Evolutionary conservation across 768 basidiomycete species (phyloP).

Genomic region (Psilocybe cubensis): DNA sequence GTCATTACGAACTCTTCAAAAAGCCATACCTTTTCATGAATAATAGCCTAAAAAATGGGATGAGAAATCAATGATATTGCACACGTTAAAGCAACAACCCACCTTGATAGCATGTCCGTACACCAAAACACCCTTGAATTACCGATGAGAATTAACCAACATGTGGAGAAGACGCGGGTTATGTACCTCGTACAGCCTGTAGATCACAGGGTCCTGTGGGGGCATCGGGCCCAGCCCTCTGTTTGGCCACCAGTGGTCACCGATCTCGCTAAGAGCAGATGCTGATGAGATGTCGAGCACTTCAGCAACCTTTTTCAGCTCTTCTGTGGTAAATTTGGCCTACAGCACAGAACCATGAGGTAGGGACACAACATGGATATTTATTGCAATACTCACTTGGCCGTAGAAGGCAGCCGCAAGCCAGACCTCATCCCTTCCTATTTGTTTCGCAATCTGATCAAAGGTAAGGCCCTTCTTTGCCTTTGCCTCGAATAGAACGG

Average conservation of each 20-base stretch:
- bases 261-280: slow-evolving; percentile 48
- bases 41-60: slow-evolving; percentile 54
- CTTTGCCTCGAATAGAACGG: slow-evolving; percentile 65
- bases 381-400: slow-evolving; percentile 48
- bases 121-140: slow-evolving; percentile 62
- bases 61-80: not conserved
- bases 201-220: slow-evolving; percentile 80
- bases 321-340: slow-evolving; percentile 71
- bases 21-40: slow-evolving; percentile 73
- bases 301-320: slow-evolving; percentile 54
- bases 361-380: not conserved
- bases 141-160: not conserved
- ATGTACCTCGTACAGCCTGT: slow-evolving; percentile 77
- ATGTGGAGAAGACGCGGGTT: slow-evolving; percentile 29
- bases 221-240: slow-evolving; percentile 72
- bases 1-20: not conserved
- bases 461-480: slow-evolving; percentile 74
- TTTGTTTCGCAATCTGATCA: slow-evolving; percentile 63
- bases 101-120: slow-evolving; percentile 71
- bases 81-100: not conserved
- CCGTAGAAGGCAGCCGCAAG: slow-evolving; percentile 83
- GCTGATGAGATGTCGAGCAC: slow-evolving; percentile 50
- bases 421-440: slow-evolving; percentile 82
- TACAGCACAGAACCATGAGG: slow-evolving; percentile 25
- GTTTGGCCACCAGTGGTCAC: slow-evolving; percentile 75